Evolutionary conservation across 495 filamentous ascomycete genomes (phyloP), one percentile per base, ranked within the genome.

Genomic region (Annulohypoxylon nitens): DNA sequence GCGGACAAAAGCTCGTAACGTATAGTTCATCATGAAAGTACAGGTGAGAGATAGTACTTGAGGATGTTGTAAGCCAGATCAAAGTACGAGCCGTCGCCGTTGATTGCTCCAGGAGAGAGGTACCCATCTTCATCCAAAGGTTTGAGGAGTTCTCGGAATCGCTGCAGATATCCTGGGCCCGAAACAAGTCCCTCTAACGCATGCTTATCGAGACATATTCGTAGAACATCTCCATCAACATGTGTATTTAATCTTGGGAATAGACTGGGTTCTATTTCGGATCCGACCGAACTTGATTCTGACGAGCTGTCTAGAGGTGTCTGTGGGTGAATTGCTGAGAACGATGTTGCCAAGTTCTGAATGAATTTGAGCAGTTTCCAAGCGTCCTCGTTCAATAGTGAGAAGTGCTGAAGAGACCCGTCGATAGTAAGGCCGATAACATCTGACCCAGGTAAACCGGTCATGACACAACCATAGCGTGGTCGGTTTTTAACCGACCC

Each of bases 161-260:
- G 79, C 16, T 11, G 39, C 11, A 76, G 58, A 12, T 78, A 61
- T 20, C 70, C 50, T 12, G 75, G 71, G 20, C 65, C 62, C 10
- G 64, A 53, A 7, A 86, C 71, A 34, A 92, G 71, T 54, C 80
- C 72, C 50, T 85, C 82, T 3, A 88, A 69, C 0, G 80, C 82
- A 51, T 79, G 78, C 62, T 78, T 76, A n/a, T 89, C 79, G 3
- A 93, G 75, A 69, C 81, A 83, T 20, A 86, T 82, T 59, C 77
- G 78, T 45, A 94, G 78, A 16, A 93, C 84, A 69, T 93, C 90
- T 0, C 92, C 91, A 70, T 94, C 87, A 7, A 94, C 81, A 26
- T 93, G 90, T 85, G 87, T 89, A 47, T 83, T 82, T 23, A 76
- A 67, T 45, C 77, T 82, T 4, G 65, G 73, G 18, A 68, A 70